phyloP scores from a whole-genome alignment of 139 green algal genomes.

The Coccomyxa sp. region DNA sequence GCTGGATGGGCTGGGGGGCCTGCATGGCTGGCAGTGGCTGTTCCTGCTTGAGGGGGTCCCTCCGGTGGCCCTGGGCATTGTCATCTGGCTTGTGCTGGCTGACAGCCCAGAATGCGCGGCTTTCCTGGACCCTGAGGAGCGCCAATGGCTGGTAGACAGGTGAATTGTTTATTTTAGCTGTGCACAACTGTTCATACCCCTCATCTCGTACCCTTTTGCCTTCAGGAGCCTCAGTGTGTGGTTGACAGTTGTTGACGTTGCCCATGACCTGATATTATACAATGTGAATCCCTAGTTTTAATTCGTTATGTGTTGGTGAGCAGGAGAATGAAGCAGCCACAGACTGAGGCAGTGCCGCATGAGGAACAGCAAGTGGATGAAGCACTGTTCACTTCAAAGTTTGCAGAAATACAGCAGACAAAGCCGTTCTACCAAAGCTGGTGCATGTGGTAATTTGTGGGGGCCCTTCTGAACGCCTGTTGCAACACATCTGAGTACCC shows the following conservation, averaged over 20 bases:
- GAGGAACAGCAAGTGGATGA: not conserved
- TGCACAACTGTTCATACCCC: constrained; percentile 11
- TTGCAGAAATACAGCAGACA: not conserved
- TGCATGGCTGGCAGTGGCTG: constrained; percentile 29
- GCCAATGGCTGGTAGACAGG: constrained; percentile 2
- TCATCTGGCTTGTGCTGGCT: constrained; percentile 2
- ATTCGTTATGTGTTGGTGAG: too few relatives aligned
- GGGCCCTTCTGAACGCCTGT: too few relatives aligned
- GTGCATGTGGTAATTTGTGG: not conserved
- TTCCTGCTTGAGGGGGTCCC: constrained; percentile 25
- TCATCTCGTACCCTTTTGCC: not conserved
- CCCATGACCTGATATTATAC: not conserved
- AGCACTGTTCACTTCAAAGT: not conserved
- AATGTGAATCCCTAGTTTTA: not conserved
- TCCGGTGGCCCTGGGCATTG: constrained; percentile 8
- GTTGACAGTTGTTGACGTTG: not conserved
- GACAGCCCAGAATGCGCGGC: constrained; percentile 1
- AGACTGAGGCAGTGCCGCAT: not conserved
- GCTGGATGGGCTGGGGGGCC: constrained; percentile 13
- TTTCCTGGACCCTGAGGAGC: constrained; percentile 17
- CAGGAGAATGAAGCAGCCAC: too few relatives aligned
- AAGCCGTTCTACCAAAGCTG: not conserved
- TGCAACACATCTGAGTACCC: too few relatives aligned
- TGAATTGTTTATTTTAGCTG: constrained; percentile 22
- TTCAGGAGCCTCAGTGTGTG: not conserved